Evolutionary conservation across 495 filamentous ascomycete species (phyloP), one percentile per base, ranked within the genome.

Genomic region (Aspergillus sclerotioniger): DNA sequence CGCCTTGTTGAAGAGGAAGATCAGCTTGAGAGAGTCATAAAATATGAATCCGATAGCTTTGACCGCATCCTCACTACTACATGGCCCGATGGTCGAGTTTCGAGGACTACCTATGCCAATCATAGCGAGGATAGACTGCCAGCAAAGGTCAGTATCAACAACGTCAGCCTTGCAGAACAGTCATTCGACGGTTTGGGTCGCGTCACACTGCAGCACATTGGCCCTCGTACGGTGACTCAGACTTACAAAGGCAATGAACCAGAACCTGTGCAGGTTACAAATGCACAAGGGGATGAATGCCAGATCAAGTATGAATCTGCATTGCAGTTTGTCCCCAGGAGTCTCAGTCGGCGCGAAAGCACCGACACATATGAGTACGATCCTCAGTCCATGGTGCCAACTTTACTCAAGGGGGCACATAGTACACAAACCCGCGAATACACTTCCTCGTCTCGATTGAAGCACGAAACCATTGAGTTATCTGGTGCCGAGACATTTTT

Each of bases 31-130:
- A 37, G 25, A 4, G 21, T 7, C n/a, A 59, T 41, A 17, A 20
- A 33, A 41, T 59, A 59, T 35, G 4, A 41, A 15, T 53, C n/a
- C 8, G 49, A 59, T 48, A n/a, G n/a, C 25, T 59, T 59, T 15
- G 50, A 59, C 31, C 56, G 56, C 29, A 16, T 59, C 6, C 8
- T 16, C 0, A 17, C 46, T 16, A 59, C 56, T 2, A 45, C 8
- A 7, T 25, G 50, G 56, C 49, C 49, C 0, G 50, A 31, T 28
- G 28, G 29, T 28, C 39, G 28, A 5, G 8, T 12, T 3, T 13
- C 35, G 17, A 37, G 25, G 1, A 35, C 48, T 9, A 3, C 44
- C 2, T 59, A 53, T 28, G 49, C 56, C 0, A 21, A 10, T 20
- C n/a, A 59, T 4, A 59, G 25, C 3, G 17, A 37, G 15, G 41